Conservation (phyloP, 2,329 filamentous ascomycete genomes). For the Colletotrichum cuscutae region DNA sequence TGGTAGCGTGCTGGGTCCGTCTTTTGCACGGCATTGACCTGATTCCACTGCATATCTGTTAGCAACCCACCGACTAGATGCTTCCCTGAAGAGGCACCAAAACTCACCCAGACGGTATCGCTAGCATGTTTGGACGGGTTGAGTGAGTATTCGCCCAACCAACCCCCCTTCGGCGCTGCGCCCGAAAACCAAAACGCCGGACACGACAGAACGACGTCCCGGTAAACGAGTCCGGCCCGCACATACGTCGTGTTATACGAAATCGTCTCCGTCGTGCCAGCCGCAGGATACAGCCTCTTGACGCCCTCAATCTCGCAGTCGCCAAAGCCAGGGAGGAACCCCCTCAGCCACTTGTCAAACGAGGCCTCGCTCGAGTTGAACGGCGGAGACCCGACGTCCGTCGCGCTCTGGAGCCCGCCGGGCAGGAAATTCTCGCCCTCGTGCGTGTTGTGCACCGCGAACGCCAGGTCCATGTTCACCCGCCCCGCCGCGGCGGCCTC, state of each 20-base stretch:
- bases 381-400: conserved; percentile 45
- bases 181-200: conserved; percentile 67
- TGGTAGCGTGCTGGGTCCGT: conserved; percentile 63
- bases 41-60: conserved; percentile 60
- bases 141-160: conserved; percentile 69
- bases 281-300: conserved; percentile 57
- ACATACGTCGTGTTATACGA: conserved; percentile 61
- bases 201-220: conserved; percentile 69
- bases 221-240: conserved; percentile 66
- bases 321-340: conserved; percentile 62
- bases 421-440: conserved; percentile 73
- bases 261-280: conserved; percentile 59
- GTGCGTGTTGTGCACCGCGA: conserved; percentile 70
- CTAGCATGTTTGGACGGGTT: conserved; percentile 67
- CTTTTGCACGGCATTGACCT: conserved; percentile 61
- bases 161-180: conserved; percentile 56
- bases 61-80: neutral
- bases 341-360: conserved; percentile 63
- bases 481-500: conserved; percentile 47
- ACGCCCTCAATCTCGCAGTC: conserved; percentile 49
- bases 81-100: neutral
- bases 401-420: conserved; percentile 51
- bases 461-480: conserved; percentile 58
- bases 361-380: conserved; percentile 61
- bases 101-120: conserved; percentile 64